A percentile compares a stretch with the other conserved stretches of the same genome.
Evolutionary conservation across 2,329 filamentous ascomycete species (phyloP).

Genomic region (Talaromyces sp.): DNA sequence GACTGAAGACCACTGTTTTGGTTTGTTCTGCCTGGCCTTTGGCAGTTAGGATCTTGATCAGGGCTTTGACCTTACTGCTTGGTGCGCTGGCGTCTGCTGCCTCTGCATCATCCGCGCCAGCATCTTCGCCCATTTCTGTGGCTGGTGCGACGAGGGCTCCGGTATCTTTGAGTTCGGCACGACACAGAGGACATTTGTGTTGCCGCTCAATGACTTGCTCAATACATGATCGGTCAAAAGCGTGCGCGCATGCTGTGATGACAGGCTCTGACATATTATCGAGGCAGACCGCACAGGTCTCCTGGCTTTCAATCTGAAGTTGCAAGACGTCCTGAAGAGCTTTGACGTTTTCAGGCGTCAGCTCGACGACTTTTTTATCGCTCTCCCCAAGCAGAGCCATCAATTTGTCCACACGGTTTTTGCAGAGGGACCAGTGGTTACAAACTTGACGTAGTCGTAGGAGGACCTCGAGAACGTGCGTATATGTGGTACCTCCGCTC

Average conservation of each 20-base stretch:
- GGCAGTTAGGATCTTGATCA: conserved; percentile 71
- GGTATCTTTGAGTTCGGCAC: conserved; percentile 61
- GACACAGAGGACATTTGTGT: conserved; percentile 81
- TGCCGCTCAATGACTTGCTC: conserved; percentile 69
- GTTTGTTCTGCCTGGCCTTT: conserved; percentile 62
- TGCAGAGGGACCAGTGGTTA: conserved; percentile 83
- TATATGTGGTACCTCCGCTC: conserved; percentile 58
- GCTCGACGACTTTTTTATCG: conserved; percentile 61
- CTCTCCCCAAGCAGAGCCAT: conserved; percentile 60
- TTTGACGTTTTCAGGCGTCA: conserved; percentile 68
- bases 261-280: conserved; percentile 69
- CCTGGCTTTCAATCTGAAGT: conserved; percentile 72
- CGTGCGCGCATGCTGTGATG: conserved; percentile 81
- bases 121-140: conserved; percentile 52
- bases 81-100: conserved; percentile 62
- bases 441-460: conserved; percentile 81
- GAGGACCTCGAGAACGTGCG: conserved; percentile 74
- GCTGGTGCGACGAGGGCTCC: conserved; percentile 65
- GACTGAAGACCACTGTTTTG: conserved; percentile 78
- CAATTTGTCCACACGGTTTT: conserved; percentile 69
- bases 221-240: conserved; percentile 74
- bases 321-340: conserved; percentile 73
- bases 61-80: conserved; percentile 78
- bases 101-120: conserved; percentile 54
- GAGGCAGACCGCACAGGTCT: conserved; percentile 79